Evolutionary conservation across 495 filamentous ascomycete species (phyloP), one percentile per base, ranked within the genome.

Genomic region (Penicillium silybi): DNA sequence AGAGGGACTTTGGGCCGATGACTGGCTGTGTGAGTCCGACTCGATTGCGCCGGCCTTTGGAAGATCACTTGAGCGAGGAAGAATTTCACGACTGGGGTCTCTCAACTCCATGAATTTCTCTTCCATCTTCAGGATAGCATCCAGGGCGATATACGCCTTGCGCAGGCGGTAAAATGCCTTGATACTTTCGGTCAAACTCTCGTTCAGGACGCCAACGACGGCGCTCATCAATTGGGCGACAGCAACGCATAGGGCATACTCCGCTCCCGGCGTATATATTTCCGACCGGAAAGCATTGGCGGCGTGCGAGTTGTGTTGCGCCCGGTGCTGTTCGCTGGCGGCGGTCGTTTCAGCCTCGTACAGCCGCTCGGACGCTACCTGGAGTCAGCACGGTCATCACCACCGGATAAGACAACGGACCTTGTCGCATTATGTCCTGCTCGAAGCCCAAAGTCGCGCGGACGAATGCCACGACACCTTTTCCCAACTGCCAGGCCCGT

Each of bases 121-220:
- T 63, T 87, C 84, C 58, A 80, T 81, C 44, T 83, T 78, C 52
- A 81, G 56, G 50, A 98, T 87, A 5, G 77, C 79, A 64, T 96
- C 86, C 16, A 98, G 74, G 4, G 92, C 87, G 20, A 88, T 73
- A 62, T 87, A 97, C 6, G 93, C 93, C 59, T 92, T 96, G 54
- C 95, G 78, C 63, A 98, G 65, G 65, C 92, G 93, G 65, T 96
- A 96, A 57, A 97, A 96, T 1, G 89, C 89, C 67, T 85, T 88
- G 62, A 98, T 80, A 41, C 84, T 90, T 58, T 97, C 93, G 0
- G 92, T 93, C 56, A 97, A 71, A 59, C 89, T 96, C 67, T 97
- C 93, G 53, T 92, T 95, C 57, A 97, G 74, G 8, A 97, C 87
- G 1, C 81, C 89, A 4, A 96, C 81, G 15, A 98, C 86, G 6